Evolutionary conservation across 108 stramenopile genomes (phyloP).

Genomic region (Pelagomonas calceolata): DNA sequence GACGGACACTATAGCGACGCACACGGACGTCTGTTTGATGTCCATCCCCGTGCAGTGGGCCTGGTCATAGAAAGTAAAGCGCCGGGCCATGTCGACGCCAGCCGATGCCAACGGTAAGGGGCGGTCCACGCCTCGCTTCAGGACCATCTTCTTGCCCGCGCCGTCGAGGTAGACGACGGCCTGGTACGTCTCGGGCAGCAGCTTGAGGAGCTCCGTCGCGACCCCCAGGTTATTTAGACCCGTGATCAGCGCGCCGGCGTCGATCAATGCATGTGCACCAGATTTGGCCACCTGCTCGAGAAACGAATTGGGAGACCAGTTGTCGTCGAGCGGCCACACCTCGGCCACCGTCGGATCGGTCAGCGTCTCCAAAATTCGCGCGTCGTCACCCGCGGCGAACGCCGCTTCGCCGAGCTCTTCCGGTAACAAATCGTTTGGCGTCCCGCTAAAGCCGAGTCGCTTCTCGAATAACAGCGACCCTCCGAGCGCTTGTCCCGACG

Average conservation of each 20-base stretch:
- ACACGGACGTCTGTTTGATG: slow-evolving; percentile 40
- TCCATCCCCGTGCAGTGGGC: slow-evolving; percentile 41
- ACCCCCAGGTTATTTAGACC: slow-evolving; percentile 12
- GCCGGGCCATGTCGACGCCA: not conserved
- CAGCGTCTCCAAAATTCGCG: slow-evolving; percentile 36
- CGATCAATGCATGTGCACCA: slow-evolving; percentile 14
- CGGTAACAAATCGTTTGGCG: slow-evolving; percentile 91
- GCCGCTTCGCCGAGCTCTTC: slow-evolving; percentile 67
- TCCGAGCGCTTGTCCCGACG: slow-evolving; percentile 58
- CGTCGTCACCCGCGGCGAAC: slow-evolving; percentile 40
- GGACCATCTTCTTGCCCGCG: slow-evolving; percentile 14
- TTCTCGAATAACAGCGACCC: slow-evolving; percentile 89
- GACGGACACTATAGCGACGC: slow-evolving; percentile 34
- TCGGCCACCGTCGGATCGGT: slow-evolving; percentile 23
- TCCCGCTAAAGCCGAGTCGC: slow-evolving; percentile 93
- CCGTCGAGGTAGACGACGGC: slow-evolving; percentile 20
- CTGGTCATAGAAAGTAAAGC: slow-evolving; percentile 28
- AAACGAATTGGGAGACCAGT: slow-evolving; percentile 10
- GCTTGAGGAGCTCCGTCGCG: slow-evolving; percentile 2
- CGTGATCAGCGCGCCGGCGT: slow-evolving; percentile 23
- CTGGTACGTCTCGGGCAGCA: not conserved
- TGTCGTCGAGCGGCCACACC: not conserved
- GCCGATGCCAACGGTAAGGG: slow-evolving; percentile 5
- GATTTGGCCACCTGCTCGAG: slow-evolving; percentile 12
- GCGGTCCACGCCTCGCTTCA: slow-evolving; percentile 1